A percentile compares a stretch with the other conserved stretches of the same genome.
Evolutionary conservation across 2,329 filamentous ascomycete genomes (phyloP).

Genomic region (Calonectria leucothoes): DNA sequence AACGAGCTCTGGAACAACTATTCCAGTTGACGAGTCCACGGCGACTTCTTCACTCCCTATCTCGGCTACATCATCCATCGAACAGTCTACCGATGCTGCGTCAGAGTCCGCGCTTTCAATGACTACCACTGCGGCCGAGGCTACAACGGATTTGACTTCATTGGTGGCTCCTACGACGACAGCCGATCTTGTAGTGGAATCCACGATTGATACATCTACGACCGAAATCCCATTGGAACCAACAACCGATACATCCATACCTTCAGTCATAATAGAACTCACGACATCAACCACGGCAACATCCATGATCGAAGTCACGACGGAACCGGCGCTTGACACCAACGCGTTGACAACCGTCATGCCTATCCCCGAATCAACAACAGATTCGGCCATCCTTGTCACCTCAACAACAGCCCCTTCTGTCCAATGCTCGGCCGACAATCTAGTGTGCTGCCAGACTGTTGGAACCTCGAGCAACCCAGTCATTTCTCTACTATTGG

Average conservation of each 20-base stretch:
- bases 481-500: neutral
- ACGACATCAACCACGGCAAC: no score
- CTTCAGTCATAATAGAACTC: no score
- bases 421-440: neutral
- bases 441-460: neutral
- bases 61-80: no score
- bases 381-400: neutral
- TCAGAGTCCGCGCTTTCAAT: no score
- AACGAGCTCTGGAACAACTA: no score
- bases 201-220: neutral
- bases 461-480: neutral
- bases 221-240: neutral
- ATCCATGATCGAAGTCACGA: no score
- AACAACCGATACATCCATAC: neutral
- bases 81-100: neutral
- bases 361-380: no score
- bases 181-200: neutral
- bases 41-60: no score
- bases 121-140: neutral
- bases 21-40: no score
- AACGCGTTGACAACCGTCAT: no score
- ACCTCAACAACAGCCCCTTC: neutral
- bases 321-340: no score
- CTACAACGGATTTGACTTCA: neutral
- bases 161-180: neutral